Base-by-base conservation (phyloP, 208 protist species). In the Wallacemonas rigidus region DNA sequence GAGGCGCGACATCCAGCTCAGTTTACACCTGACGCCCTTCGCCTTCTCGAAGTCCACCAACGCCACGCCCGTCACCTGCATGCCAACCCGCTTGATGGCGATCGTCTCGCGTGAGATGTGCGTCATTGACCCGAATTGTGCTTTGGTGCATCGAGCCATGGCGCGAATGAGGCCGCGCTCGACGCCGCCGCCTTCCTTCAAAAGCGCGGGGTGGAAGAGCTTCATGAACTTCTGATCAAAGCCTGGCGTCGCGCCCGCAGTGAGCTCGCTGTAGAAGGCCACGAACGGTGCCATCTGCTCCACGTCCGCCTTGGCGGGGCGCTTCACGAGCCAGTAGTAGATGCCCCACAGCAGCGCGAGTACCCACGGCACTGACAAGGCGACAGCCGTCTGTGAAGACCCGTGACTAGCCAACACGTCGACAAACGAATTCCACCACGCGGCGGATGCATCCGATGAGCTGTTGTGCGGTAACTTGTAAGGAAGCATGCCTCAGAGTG, bases 1-100 rank as follows among this genome's bases (percentile, higher is more conserved):
- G 2, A 74, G 67, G 3, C 87, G 79, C 75, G 64, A 76, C 39
- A 77, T 73, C 82, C 86, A 97, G 47, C 82, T 80, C 40, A 94
- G 82, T 51, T 89, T 76, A 69, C 89, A 95, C 53, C 81, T 82
- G 14, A 95, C 89, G 53, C 76, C 64, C 67, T 82, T 78, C 45
- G 41, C 81, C 55, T 83, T 74, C 39, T 85, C 76, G 68, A 97
- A 97, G 81, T 97, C 79, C 7, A 94, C 85, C 14, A 95, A 78
- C 35, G 87, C 92, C n/a, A 89, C 81, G 54, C 87, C 84, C 73
- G 86, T 87, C n/a, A 85, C 78, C 14, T 90, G 48, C 51, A 79
- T 67, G 36, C 82, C 89, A 43, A 80, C 69, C 9, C 73, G 78
- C 41, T 85, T 80, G 5, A 91, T 40, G 58, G 86, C 67, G 14